Evolutionary conservation across 179 eudicot species (phyloP).

Genomic region (Amaranthus tricolor): DNA sequence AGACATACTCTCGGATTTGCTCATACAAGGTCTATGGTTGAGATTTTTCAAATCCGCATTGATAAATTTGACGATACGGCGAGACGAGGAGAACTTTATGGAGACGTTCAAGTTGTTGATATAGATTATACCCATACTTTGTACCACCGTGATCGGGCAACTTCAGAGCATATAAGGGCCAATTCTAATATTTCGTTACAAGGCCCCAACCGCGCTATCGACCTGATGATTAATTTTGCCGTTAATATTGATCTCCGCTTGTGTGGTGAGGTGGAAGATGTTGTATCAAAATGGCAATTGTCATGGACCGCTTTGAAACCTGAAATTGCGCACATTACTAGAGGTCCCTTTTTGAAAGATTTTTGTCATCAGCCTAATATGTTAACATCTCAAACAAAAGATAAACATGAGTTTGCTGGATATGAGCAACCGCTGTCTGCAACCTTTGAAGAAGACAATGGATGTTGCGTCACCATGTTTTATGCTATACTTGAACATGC

Average conservation of each 20-base stretch:
- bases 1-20: neutral
- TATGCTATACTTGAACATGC: neutral
- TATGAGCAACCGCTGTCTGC: neutral
- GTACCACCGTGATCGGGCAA: neutral
- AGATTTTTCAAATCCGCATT: neutral
- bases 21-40: neutral
- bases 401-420: neutral
- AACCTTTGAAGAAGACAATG: neutral
- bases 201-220: neutral
- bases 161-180: neutral
- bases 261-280: neutral
- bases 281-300: neutral
- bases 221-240: neutral
- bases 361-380: neutral
- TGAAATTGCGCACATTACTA: neutral
- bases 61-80: neutral
- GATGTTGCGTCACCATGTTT: neutral
- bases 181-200: neutral
- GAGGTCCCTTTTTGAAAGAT: neutral
- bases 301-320: neutral
- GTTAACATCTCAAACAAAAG: neutral
- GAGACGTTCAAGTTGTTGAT: neutral
- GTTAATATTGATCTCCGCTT: neutral
- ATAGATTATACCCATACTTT: neutral
- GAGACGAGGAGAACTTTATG: constrained; percentile 1